Evolutionary conservation across 345 rosid genomes (phyloP).

Genomic region (rapeseed (Brassica napus)): DNA sequence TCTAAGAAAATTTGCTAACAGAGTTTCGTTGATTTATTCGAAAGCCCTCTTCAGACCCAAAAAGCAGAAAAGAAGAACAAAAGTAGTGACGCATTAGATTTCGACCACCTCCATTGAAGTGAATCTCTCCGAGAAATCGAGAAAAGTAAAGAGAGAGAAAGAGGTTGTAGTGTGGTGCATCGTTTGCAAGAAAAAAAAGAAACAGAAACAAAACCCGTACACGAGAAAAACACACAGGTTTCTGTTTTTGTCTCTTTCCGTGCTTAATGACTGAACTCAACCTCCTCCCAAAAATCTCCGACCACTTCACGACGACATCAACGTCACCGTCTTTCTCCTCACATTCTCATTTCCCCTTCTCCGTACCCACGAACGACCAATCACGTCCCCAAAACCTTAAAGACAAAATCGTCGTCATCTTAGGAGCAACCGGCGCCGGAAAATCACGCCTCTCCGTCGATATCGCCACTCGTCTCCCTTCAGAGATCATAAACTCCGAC

Average conservation of each 20-base stretch:
- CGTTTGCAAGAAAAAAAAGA: neutral
- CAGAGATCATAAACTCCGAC: constrained; percentile 83
- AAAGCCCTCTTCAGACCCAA: constrained; percentile 33
- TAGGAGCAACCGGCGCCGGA: constrained; percentile 94
- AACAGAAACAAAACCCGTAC: constrained; percentile 11
- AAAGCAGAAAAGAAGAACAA: neutral
- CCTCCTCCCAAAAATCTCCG: constrained; percentile 39
- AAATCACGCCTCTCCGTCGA: constrained; percentile 82
- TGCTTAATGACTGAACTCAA: constrained; percentile 37
- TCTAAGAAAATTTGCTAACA: neutral
- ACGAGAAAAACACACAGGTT: neutral
- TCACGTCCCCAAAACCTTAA: constrained; percentile 20
- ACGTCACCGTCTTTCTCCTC: constrained; percentile 24
- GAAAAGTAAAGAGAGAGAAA: constrained; percentile 6
- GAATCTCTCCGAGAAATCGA: constrained; percentile 10
- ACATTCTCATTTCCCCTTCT: constrained; percentile 23
- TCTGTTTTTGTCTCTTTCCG: constrained; percentile 33
- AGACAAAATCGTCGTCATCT: constrained; percentile 67
- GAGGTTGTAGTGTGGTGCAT: constrained; percentile 13
- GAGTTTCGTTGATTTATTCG: constrained; percentile 6
- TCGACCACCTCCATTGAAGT: constrained; percentile 34
- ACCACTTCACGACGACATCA: constrained; percentile 14
- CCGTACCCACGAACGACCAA: constrained; percentile 19
- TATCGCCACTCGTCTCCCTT: constrained; percentile 52
- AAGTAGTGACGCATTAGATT: constrained; percentile 29